phyloP scores from a whole-genome alignment of 768 basidiomycete genomes.

The Royoungia palumana region DNA sequence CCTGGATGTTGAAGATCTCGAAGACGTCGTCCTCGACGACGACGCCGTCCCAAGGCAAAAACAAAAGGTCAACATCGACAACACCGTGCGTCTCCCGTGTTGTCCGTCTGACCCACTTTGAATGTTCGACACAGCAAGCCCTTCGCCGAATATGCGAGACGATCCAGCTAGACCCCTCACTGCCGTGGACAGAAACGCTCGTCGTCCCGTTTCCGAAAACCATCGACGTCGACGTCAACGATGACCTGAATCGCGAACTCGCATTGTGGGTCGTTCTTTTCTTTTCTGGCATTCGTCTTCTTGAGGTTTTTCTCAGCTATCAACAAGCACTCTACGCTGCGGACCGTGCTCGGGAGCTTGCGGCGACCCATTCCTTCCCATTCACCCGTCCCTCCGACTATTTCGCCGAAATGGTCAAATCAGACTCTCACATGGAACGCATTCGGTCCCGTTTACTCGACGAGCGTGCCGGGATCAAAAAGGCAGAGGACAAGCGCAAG shows the following conservation, averaged over 20 bases:
- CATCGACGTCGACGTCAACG: slow-evolving; percentile 73
- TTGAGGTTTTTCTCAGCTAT: slow-evolving; percentile 56
- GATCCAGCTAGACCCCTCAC: slow-evolving; percentile 67
- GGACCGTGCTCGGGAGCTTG: slow-evolving; percentile 71
- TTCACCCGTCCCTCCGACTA: slow-evolving; percentile 93
- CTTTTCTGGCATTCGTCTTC: too few relatives aligned
- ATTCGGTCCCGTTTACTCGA: slow-evolving; percentile 88
- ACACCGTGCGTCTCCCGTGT: slow-evolving; percentile 50
- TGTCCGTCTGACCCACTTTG: not conserved
- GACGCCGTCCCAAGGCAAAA: slow-evolving; percentile 79
- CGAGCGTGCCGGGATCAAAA: slow-evolving; percentile 85
- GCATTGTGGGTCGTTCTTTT: slow-evolving; percentile 66
- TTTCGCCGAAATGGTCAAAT: slow-evolving; percentile 99
- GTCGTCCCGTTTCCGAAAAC: slow-evolving; percentile 66
- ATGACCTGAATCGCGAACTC: slow-evolving; percentile 92
- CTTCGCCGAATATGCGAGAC: slow-evolving; percentile 77
- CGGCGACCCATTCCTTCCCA: slow-evolving; percentile 72
- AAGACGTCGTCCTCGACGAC: slow-evolving; percentile 62
- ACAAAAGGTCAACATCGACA: slow-evolving; percentile 70
- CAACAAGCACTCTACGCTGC: slow-evolving; percentile 90
- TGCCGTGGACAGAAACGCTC: slow-evolving; percentile 86
- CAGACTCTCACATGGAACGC: slow-evolving; percentile 95
- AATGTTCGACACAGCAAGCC: slow-evolving; percentile 49
- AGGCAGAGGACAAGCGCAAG: slow-evolving; percentile 85
- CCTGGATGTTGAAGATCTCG: slow-evolving; percentile 76